These are phyloP conservation scores for Hemileccinum rubropunctum DNA, from an alignment of 768 basidiomycete species.

Conservation along the genomic window DNA sequence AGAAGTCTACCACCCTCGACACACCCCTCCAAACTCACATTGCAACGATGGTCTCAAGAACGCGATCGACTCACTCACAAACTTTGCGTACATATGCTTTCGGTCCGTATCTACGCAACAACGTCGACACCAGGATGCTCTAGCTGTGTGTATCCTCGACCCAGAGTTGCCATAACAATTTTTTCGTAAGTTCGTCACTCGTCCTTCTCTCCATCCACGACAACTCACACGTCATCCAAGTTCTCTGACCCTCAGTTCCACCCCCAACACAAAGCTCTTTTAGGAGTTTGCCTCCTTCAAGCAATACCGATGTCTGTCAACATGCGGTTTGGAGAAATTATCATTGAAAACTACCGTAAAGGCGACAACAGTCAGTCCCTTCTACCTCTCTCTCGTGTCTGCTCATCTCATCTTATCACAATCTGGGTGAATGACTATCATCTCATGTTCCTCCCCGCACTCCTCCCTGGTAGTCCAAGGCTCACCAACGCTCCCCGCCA, in stretches of 20 bases:
- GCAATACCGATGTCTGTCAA: conserved; percentile 90
- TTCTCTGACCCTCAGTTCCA: conserved; percentile 85
- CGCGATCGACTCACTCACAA: no score
- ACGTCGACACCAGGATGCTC: conserved; percentile 53
- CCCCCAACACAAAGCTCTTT: no score
- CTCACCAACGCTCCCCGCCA: conserved; percentile 60
- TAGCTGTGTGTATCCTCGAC: conserved; percentile 58
- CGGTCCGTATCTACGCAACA: no score
- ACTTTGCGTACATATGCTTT: no score
- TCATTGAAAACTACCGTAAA: conserved; percentile 70
- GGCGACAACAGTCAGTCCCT: no score
- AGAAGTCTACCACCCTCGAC: conserved; percentile 35
- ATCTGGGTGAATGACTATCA: conserved; percentile 96
- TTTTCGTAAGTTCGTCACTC: conserved; percentile 61
- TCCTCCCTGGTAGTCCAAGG: conserved; percentile 64
- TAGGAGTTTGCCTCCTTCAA: conserved; percentile 79
- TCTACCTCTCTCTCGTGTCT: background rate
- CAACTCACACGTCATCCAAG: conserved; percentile 32
- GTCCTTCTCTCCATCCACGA: conserved; percentile 11
- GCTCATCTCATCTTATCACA: conserved; percentile 17
- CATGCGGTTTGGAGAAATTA: conserved; percentile 82
- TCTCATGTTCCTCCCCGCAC: conserved; percentile 85
- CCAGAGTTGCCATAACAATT: conserved; percentile 84
- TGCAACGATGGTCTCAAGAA: conserved; percentile 82
- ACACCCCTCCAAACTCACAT: conserved; percentile 61